These are phyloP conservation scores for Aspergillus nanangensis DNA, from an alignment of 495 filamentous ascomycete species.

Conservation along the genomic window DNA sequence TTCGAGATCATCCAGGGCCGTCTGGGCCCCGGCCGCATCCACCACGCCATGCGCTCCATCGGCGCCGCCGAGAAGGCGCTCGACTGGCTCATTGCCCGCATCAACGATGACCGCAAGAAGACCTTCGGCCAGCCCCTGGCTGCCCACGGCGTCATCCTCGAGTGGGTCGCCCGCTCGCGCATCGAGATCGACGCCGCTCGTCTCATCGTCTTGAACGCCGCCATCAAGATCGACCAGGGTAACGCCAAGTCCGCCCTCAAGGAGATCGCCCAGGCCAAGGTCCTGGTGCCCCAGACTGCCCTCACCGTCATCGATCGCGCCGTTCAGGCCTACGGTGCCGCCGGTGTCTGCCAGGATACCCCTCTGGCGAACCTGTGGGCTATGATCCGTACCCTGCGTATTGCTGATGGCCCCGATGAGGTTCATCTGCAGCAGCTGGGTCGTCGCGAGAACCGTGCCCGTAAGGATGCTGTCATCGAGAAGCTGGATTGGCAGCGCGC, in stretches of 20 bases:
- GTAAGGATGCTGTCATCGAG: conserved; percentile 53
- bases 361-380: conserved; percentile 88
- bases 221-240: conserved; percentile 80
- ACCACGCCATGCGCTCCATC: conserved; percentile 90
- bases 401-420: conserved; percentile 92
- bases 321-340: conserved; percentile 80
- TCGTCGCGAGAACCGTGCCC: conserved; percentile 71
- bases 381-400: conserved; percentile 69
- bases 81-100: conserved; percentile 82
- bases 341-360: conserved; percentile 86
- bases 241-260: conserved; percentile 75
- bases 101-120: conserved; percentile 83
- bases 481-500: conserved; percentile 62
- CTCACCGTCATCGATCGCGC: conserved; percentile 81
- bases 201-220: conserved; percentile 82
- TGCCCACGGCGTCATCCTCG: conserved; percentile 84
- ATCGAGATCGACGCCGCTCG: conserved; percentile 88
- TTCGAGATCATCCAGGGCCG: conserved; percentile 96
- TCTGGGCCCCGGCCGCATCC: conserved; percentile 86
- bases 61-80: conserved; percentile 80
- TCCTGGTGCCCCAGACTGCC: conserved; percentile 72
- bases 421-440: conserved; percentile 91
- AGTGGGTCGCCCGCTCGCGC: conserved; percentile 87
- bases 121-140: conserved; percentile 77
- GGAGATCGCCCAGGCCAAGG: conserved; percentile 86